phyloP scores from a whole-genome alignment of 2,329 filamentous ascomycete genomes.

The Thelonectria rubi region DNA sequence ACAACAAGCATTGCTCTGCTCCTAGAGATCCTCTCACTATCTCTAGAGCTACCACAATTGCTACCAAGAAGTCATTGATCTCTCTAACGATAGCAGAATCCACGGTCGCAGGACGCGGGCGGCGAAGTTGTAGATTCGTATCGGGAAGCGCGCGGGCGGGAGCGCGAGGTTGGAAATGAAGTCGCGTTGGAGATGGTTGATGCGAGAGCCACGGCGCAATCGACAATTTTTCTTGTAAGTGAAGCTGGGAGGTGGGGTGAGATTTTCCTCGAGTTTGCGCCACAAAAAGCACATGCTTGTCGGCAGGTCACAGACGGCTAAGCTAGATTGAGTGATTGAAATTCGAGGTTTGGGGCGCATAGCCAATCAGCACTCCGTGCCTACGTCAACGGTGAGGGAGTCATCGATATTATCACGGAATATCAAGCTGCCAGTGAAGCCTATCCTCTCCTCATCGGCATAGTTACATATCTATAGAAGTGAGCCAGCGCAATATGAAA shows the following conservation, averaged over 20 bases:
- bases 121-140: slow-evolving; percentile 10
- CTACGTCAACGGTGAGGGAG: background rate
- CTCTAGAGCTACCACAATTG: slow-evolving; percentile 77
- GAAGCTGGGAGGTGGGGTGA: slow-evolving; percentile 36
- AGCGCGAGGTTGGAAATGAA: slow-evolving; percentile 20
- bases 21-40: slow-evolving; percentile 81
- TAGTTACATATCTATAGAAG: background rate
- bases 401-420: background rate
- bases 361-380: slow-evolving; percentile 5
- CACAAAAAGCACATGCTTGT: slow-evolving; percentile 14
- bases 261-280: slow-evolving; percentile 28
- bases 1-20: slow-evolving; percentile 68
- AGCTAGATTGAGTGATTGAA: slow-evolving; percentile 6
- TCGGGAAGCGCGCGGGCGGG: slow-evolving; percentile 9
- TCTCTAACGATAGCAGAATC: slow-evolving; percentile 25
- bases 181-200: slow-evolving; percentile 34
- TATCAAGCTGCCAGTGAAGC: too few relatives aligned
- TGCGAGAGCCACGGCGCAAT: slow-evolving; percentile 32
- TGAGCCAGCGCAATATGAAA: too few relatives aligned
- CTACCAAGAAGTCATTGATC: slow-evolving; percentile 74
- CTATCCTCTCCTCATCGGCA: too few relatives aligned
- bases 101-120: slow-evolving; percentile 17
- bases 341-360: background rate
- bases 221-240: slow-evolving; percentile 44
- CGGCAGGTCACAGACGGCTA: slow-evolving; percentile 7